A percentile compares a stretch with the other conserved stretches of the same genome.
Evolutionary conservation across 2,329 filamentous ascomycete species (phyloP).

Genomic region (Cercospora sojina): DNA sequence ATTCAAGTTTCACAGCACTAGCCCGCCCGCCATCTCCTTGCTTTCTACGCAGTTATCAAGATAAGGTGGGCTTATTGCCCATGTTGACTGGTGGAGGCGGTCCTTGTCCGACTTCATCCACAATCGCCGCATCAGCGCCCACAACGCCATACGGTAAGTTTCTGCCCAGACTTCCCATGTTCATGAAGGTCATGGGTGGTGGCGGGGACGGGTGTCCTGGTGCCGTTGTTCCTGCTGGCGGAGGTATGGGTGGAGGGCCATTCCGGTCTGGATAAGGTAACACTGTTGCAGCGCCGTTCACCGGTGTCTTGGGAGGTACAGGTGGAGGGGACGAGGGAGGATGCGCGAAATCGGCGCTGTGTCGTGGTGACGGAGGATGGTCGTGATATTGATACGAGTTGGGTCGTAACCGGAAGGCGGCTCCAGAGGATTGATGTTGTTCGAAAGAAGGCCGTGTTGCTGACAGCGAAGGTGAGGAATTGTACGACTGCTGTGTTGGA

Average conservation of each 20-base stretch:
- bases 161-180: constrained; percentile 36
- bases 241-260: constrained; percentile 10
- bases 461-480: constrained; percentile 18
- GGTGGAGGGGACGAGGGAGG: constrained; percentile 23
- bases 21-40: too few species aligned
- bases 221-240: background rate
- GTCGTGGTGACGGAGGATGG: constrained; percentile 16
- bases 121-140: background rate
- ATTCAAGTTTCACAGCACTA: too few species aligned
- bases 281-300: constrained; percentile 9
- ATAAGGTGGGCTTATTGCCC: constrained; percentile 67
- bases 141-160: constrained; percentile 72
- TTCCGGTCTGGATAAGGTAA: constrained; percentile 30
- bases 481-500: constrained; percentile 13
- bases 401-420: constrained; percentile 13
- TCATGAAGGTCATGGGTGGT: constrained; percentile 34
- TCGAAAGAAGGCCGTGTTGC: constrained; percentile 17
- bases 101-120: constrained; percentile 55
- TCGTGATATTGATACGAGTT: constrained; percentile 14
- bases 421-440: constrained; percentile 5
- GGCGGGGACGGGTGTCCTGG: background rate
- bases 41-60: background rate
- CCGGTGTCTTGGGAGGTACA: constrained; percentile 35
- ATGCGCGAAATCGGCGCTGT: constrained; percentile 21
- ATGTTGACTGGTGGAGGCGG: constrained; percentile 83